Evolutionary conservation across 2,329 filamentous ascomycete genomes (phyloP).

Genomic region (Trichoderma guizhouense): DNA sequence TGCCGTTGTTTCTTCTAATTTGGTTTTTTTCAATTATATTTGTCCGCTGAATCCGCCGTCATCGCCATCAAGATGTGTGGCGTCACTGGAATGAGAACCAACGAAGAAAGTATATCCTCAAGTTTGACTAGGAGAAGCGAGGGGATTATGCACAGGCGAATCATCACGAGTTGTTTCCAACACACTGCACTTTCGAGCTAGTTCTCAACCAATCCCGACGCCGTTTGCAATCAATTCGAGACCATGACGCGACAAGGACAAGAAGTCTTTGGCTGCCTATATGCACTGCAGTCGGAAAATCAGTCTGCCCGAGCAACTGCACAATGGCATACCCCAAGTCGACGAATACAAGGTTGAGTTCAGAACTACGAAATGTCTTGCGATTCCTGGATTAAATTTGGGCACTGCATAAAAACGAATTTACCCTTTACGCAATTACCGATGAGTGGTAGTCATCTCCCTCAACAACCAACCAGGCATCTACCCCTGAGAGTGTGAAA

Average conservation of each 20-base stretch:
- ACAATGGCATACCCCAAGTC: no score
- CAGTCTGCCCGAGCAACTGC: no score
- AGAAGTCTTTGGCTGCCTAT: neutral
- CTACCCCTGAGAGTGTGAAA: no score
- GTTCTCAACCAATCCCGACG: neutral
- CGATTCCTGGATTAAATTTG: neutral
- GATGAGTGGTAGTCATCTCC: neutral
- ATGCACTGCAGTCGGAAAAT: no score
- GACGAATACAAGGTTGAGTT: neutral
- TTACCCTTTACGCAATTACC: neutral
- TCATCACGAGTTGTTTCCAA: neutral
- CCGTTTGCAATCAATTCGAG: neutral
- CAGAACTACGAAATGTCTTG: neutral
- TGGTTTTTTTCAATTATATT: neutral
- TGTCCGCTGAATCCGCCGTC: neutral
- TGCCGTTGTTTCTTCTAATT: neutral
- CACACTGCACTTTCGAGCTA: neutral
- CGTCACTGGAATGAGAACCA: neutral
- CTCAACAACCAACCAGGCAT: neutral
- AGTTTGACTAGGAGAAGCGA: no score
- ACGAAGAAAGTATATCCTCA: neutral
- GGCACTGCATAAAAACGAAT: no score
- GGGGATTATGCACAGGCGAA: no score
- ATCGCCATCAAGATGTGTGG: constrained; percentile 6
- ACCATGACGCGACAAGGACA: neutral